phyloP scores from a whole-genome alignment of 768 basidiomycete genomes.

The Agrocybe pediades region DNA sequence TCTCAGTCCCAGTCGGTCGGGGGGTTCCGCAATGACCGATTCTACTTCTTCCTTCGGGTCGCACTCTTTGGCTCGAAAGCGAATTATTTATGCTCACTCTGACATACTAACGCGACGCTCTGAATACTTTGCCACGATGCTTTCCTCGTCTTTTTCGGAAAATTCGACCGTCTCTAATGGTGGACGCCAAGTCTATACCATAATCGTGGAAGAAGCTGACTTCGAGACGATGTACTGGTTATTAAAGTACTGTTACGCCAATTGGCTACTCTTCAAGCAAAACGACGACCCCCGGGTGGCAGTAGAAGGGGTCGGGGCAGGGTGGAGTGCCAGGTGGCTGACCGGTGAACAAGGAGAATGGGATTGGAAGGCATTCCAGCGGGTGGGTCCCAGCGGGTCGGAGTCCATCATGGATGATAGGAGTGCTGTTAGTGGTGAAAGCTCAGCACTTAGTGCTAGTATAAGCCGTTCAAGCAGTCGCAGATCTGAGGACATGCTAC shows the following conservation, averaged over 20 bases:
- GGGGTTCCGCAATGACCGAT: conserved; percentile 41
- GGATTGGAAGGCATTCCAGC: conserved; percentile 71
- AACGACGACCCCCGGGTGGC: conserved; percentile 69
- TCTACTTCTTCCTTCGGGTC: conserved; percentile 44
- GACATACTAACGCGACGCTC: conserved; percentile 75
- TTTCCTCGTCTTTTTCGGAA: conserved; percentile 72
- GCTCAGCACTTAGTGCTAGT: conserved; percentile 31
- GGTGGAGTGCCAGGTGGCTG: conserved; percentile 65
- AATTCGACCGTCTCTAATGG: conserved; percentile 38
- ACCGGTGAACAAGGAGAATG: conserved; percentile 53
- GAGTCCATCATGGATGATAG: conserved; percentile 39
- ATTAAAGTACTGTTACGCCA: conserved; percentile 74
- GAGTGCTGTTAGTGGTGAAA: conserved; percentile 57
- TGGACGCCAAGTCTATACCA: conserved; percentile 59
- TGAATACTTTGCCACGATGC: conserved; percentile 79
- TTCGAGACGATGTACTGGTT: conserved; percentile 81
- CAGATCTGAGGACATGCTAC: conserved; percentile 30
- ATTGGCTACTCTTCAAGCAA: conserved; percentile 72
- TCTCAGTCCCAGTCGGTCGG: conserved; percentile 12
- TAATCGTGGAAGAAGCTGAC: conserved; percentile 79
- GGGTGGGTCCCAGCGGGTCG: conserved; percentile 28
- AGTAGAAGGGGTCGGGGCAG: conserved; percentile 67
- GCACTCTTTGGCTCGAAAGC: conserved; percentile 62
- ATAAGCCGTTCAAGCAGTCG: conserved; percentile 29
- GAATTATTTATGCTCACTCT: conserved; percentile 76